phyloP scores from a whole-genome alignment of 257 asterid genomes.

The Leptodermis oblonga region DNA sequence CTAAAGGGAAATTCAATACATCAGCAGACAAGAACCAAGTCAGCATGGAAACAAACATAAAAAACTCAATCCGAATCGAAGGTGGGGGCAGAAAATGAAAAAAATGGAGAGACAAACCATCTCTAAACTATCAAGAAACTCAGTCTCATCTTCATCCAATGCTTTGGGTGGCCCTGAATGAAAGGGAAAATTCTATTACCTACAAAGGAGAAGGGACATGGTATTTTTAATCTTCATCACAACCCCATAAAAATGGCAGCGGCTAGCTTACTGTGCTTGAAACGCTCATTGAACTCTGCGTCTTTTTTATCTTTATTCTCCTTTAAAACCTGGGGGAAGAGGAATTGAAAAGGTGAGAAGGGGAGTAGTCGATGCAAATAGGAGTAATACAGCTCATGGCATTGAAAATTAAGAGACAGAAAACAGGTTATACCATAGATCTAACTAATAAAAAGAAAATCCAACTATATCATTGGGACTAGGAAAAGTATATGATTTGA shows the following conservation, averaged over 20 bases:
- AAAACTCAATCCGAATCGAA: background rate
- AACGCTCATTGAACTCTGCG: constrained; percentile 92
- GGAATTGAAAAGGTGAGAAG: background rate
- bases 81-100: background rate
- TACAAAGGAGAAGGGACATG: background rate
- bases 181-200: background rate
- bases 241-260: background rate
- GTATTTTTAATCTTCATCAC: background rate
- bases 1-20: constrained; percentile 39
- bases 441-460: background rate
- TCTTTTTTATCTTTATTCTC: constrained; percentile 93
- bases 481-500: background rate
- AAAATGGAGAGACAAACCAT: constrained; percentile 52
- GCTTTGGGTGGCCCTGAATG: constrained; percentile 94
- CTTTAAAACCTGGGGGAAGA: constrained; percentile 48
- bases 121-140: constrained; percentile 80
- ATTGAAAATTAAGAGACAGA: background rate
- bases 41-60: background rate
- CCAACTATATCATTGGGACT: too few species aligned
- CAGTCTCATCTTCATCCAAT: constrained; percentile 94
- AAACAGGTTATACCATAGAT: background rate
- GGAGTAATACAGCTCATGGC: background rate
- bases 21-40: constrained; percentile 14
- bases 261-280: constrained; percentile 71
- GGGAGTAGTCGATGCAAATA: background rate